phyloP scores from a whole-genome alignment of 192 early-diverging fungal genomes.

The Diversispora epigaea region DNA sequence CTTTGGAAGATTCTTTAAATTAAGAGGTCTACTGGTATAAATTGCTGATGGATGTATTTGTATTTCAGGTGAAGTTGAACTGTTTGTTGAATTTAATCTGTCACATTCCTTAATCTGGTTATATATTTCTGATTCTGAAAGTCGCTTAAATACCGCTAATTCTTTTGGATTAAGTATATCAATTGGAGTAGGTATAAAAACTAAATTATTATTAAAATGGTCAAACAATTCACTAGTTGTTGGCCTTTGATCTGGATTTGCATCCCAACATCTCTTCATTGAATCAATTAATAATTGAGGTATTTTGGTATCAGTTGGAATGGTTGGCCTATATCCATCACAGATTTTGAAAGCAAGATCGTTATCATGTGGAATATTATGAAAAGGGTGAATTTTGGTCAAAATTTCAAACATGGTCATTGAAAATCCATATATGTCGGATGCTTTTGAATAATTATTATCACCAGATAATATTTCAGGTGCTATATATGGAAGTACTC shows the following conservation, averaged over 20 bases:
- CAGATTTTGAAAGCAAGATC: neutral
- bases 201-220: too few species aligned
- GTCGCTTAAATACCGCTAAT: neutral
- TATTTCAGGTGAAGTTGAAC: neutral
- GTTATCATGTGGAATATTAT: neutral
- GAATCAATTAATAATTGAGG: slow-evolving; percentile 3
- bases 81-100: neutral
- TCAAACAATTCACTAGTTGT: neutral
- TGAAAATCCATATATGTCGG: slow-evolving; percentile 15
- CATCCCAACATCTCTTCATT: slow-evolving; percentile 21
- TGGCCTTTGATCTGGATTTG: neutral
- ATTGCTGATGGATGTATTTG: slow-evolving; percentile 10
- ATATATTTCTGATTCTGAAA: neutral
- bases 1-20: neutral
- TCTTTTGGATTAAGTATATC: neutral
- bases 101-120: neutral
- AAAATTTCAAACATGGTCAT: slow-evolving; percentile 1
- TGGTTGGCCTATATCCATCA: neutral
- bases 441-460: neutral
- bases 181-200: too few species aligned
- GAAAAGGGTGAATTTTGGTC: neutral
- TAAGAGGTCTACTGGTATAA: slow-evolving; percentile 10
- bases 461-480: slow-evolving; percentile 6
- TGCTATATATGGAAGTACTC: slow-evolving; percentile 16
- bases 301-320: neutral